Evolutionary conservation across 2,329 filamentous ascomycete species (phyloP).

Genomic region (Fusarium sp.): DNA sequence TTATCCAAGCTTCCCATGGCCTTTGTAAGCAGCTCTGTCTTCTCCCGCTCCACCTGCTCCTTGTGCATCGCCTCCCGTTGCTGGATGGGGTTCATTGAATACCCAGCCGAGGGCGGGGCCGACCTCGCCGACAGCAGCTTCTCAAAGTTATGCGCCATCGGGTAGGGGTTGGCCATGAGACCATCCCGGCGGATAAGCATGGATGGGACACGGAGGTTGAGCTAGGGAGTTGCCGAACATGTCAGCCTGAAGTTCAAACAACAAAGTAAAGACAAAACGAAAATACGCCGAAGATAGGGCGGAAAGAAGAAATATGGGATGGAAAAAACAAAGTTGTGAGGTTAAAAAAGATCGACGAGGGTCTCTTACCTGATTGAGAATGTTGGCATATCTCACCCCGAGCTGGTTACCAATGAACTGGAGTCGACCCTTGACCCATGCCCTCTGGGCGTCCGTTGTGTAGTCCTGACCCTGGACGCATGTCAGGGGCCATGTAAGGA

Average conservation of each 20-base stretch:
- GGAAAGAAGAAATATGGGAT: neutral
- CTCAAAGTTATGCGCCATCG: conserved; percentile 58
- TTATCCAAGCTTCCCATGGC: conserved; percentile 53
- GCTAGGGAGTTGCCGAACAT: conserved; percentile 50
- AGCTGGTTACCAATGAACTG: conserved; percentile 66
- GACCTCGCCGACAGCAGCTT: conserved; percentile 58
- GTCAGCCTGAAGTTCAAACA: conserved; percentile 24
- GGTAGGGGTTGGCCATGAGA: conserved; percentile 60
- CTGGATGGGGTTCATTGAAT: conserved; percentile 59
- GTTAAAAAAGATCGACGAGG: neutral
- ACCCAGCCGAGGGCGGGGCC: conserved; percentile 51
- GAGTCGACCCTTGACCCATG: conserved; percentile 67
- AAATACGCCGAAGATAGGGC: conserved; percentile 3
- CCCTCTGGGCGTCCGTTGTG: conserved; percentile 68
- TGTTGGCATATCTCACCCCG: conserved; percentile 69
- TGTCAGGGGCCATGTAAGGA: conserved; percentile 70
- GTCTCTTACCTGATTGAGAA: conserved; percentile 63
- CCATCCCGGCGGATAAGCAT: conserved; percentile 71
- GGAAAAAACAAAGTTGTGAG: neutral
- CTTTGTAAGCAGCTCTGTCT: conserved; percentile 57
- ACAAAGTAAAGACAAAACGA: conserved; percentile 17
- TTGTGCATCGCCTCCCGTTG: conserved; percentile 62
- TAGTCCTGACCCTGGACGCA: conserved; percentile 69
- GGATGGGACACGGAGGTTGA: conserved; percentile 70
- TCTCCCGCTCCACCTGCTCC: conserved; percentile 57